phyloP scores from a whole-genome alignment of 768 basidiomycete species.

The Candolleomyces efflorescens region DNA sequence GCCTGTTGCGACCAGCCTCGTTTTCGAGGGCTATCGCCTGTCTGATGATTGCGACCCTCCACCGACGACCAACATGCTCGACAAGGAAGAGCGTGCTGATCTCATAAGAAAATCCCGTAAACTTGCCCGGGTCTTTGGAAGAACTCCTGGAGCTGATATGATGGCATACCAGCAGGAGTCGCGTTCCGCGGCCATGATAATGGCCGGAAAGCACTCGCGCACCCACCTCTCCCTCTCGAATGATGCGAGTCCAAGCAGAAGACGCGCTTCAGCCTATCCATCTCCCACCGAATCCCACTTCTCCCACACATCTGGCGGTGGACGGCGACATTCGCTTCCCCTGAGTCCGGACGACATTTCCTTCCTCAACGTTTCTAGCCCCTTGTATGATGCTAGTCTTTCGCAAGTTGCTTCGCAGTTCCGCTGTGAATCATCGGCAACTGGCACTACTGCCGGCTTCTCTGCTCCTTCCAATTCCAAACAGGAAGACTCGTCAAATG shows the following conservation, averaged over 20 bases:
- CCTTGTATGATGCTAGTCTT: slow-evolving; percentile 14
- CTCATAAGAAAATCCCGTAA: slow-evolving; percentile 73
- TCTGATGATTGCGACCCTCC: slow-evolving; percentile 32
- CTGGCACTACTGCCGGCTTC: not conserved
- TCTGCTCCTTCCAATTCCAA: too few relatives aligned
- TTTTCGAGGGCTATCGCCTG: slow-evolving; percentile 10
- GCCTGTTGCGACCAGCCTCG: slow-evolving; percentile 6
- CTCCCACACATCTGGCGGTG: slow-evolving; percentile 17
- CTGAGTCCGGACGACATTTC: slow-evolving; percentile 44
- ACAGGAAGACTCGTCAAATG: slow-evolving; percentile 14
- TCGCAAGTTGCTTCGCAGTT: slow-evolving; percentile 9
- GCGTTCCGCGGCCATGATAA: slow-evolving; percentile 2
- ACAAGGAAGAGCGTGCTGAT: slow-evolving; percentile 62
- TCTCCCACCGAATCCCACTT: slow-evolving; percentile 25
- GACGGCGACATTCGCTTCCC: slow-evolving; percentile 54
- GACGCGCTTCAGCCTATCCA: slow-evolving; percentile 22
- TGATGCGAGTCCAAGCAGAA: slow-evolving; percentile 10
- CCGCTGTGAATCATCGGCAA: slow-evolving; percentile 1
- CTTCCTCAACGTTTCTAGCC: slow-evolving; percentile 25
- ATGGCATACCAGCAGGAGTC: slow-evolving; percentile 26
- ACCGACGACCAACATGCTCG: slow-evolving; percentile 65
- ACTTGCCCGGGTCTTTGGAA: slow-evolving; percentile 76
- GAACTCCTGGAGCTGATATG: slow-evolving; percentile 49
- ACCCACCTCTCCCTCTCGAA: slow-evolving; percentile 19
- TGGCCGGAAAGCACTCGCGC: slow-evolving; percentile 11